Conservation (phyloP, 345 rosid species). For the Cardiospermum halicacabum region DNA sequence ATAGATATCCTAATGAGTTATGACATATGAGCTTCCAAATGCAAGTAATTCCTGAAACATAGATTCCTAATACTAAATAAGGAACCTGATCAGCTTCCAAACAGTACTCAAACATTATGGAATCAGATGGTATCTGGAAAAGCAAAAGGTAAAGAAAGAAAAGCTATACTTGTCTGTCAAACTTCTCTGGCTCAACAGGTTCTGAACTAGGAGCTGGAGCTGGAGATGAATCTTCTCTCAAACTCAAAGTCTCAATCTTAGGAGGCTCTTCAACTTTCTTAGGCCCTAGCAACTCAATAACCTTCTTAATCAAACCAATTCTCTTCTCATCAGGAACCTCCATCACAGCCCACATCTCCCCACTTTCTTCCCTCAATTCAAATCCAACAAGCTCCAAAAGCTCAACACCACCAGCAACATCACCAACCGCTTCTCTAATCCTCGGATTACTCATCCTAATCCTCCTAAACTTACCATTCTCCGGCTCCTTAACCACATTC, state of each 20-base stretch:
- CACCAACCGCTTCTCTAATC: slow-evolving; percentile 76
- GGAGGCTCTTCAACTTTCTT: slow-evolving; percentile 29
- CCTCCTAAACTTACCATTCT: slow-evolving; percentile 74
- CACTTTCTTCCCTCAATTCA: slow-evolving; percentile 57
- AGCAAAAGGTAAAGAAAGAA: too few species aligned
- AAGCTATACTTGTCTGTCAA: slow-evolving; percentile 69
- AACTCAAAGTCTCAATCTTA: slow-evolving; percentile 30
- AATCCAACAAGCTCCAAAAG: slow-evolving; percentile 74
- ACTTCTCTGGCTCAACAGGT: slow-evolving; percentile 44
- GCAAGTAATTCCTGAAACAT: neutral
- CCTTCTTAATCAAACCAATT: slow-evolving; percentile 38
- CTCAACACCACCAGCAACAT: slow-evolving; percentile 74
- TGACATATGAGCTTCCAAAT: neutral
- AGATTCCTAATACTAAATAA: neutral
- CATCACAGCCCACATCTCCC: slow-evolving; percentile 80
- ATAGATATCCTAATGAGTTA: neutral
- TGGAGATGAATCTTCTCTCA: slow-evolving; percentile 28
- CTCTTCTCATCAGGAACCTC: slow-evolving; percentile 49
- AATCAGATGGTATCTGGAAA: neutral
- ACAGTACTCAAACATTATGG: neutral
- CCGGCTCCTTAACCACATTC: slow-evolving; percentile 77
- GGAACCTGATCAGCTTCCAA: neutral
- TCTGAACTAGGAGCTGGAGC: slow-evolving; percentile 33
- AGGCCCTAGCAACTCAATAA: slow-evolving; percentile 45
- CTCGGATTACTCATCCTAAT: slow-evolving; percentile 76